Percentiles rank a stretch among this genome's conserved stretches.
Conservation (phyloP, 169 alveolate genomes). For the Amoebophrya sp. region DNA sequence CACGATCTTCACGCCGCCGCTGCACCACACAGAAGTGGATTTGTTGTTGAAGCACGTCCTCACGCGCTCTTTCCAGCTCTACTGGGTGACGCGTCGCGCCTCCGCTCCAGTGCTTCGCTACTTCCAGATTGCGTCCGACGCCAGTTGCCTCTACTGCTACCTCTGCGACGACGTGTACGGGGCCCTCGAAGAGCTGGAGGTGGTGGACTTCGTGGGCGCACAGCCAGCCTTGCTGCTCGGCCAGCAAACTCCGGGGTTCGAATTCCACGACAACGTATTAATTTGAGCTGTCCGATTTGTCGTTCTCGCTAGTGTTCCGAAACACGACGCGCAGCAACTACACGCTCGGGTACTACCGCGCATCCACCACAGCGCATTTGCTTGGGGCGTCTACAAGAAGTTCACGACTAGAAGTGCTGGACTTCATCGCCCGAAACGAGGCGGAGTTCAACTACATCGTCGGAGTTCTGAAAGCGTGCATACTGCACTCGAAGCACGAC, state of each 20-base stretch:
- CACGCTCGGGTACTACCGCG: too few species aligned
- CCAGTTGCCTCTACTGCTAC: background rate
- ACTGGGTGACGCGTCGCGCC: background rate
- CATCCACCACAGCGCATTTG: too few species aligned
- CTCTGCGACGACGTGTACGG: too few species aligned
- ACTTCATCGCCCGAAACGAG: background rate
- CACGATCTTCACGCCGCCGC: too few species aligned
- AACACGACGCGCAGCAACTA: too few species aligned
- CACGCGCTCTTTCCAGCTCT: background rate
- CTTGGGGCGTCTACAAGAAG: too few species aligned
- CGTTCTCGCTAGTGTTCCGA: background rate
- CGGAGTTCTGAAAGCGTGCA: background rate
- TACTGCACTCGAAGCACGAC: background rate
- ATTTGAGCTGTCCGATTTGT: background rate
- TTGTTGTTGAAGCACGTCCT: background rate
- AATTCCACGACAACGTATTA: background rate
- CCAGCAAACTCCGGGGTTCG: background rate
- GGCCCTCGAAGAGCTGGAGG: too few species aligned
- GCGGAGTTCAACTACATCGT: background rate
- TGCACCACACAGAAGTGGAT: too few species aligned
- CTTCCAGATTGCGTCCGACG: background rate
- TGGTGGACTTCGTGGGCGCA: too few species aligned
- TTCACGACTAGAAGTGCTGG: too few species aligned
- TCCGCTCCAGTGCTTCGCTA: background rate
- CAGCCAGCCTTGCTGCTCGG: background rate